Conservation (phyloP, 805 yeast genomes). For the Saccharomyces paradoxus region DNA sequence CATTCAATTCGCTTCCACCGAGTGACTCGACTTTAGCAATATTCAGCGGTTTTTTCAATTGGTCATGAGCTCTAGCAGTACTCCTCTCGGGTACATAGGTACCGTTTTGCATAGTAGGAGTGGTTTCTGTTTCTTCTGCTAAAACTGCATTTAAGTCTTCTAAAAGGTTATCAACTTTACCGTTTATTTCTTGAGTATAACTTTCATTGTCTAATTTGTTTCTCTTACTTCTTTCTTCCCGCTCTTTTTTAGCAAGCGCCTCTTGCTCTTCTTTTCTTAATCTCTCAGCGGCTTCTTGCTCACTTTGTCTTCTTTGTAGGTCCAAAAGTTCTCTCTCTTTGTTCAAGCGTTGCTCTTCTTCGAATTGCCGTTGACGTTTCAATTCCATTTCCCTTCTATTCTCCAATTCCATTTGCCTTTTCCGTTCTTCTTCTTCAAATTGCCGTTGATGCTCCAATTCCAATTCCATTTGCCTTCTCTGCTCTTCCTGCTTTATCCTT, state of each 20-base stretch:
- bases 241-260: background rate
- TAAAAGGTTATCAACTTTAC: slow-evolving; percentile 11
- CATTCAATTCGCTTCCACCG: background rate
- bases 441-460: slow-evolving; percentile 1
- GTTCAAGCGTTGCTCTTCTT: slow-evolving; percentile 1
- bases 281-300: slow-evolving; percentile 3
- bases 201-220: background rate
- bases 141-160: slow-evolving; percentile 22
- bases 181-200: background rate
- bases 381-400: background rate
- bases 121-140: slow-evolving; percentile 5
- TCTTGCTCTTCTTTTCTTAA: background rate
- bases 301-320: background rate
- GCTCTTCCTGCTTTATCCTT: background rate
- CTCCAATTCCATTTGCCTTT: background rate
- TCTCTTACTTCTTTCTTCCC: background rate
- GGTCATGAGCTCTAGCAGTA: background rate
- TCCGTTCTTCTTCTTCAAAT: background rate
- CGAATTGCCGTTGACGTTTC: slow-evolving; percentile 1
- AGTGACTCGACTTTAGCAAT: slow-evolving; percentile 6
- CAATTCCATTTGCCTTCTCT: background rate
- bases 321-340: background rate
- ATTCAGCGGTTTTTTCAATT: background rate
- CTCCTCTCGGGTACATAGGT: background rate
- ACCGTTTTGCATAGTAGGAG: background rate